Percentiles rank a stretch among this genome's conserved stretches.
Evolutionary conservation across 495 filamentous ascomycete genomes (phyloP).

Genomic region (Penicillium dipodomyicola): DNA sequence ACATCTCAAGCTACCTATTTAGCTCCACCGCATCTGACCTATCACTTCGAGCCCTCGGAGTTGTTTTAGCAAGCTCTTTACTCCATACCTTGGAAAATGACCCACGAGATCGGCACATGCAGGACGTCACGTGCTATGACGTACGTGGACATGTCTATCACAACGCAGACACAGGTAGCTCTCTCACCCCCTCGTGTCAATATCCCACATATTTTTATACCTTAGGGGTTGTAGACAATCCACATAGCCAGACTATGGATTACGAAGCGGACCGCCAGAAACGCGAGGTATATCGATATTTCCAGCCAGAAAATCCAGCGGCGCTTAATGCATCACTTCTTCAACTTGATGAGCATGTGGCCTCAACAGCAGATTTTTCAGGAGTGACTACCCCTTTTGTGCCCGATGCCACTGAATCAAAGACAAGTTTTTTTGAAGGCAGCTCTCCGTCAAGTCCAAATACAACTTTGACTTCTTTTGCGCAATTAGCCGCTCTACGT

Average conservation of each 20-base stretch:
- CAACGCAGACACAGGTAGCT: not conserved
- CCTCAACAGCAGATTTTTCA: not conserved
- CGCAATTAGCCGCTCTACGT: slow-evolving; percentile 43
- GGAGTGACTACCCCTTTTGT: not conserved
- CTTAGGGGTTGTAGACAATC: not conserved
- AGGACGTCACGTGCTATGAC: not conserved
- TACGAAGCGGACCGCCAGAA: slow-evolving; percentile 21
- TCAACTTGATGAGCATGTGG: slow-evolving; percentile 1
- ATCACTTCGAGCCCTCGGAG: too few species aligned
- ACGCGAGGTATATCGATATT: slow-evolving; percentile 36
- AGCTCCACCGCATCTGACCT: too few species aligned
- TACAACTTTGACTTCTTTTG: slow-evolving; percentile 41
- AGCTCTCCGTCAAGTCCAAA: slow-evolving; percentile 39
- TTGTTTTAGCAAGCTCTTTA: not conserved
- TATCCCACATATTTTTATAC: not conserved
- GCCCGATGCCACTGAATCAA: not conserved
- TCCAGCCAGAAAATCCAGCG: slow-evolving; percentile 21
- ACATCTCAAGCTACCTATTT: not conserved
- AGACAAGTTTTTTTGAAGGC: not conserved
- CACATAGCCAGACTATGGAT: not conserved
- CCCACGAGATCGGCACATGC: not conserved
- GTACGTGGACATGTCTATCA: not conserved
- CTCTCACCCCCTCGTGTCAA: not conserved
- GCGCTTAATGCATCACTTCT: slow-evolving; percentile 1
- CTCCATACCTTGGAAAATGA: not conserved